Conservation (phyloP, 2,329 filamentous ascomycete genomes). For the Beauveria sp. region DNA sequence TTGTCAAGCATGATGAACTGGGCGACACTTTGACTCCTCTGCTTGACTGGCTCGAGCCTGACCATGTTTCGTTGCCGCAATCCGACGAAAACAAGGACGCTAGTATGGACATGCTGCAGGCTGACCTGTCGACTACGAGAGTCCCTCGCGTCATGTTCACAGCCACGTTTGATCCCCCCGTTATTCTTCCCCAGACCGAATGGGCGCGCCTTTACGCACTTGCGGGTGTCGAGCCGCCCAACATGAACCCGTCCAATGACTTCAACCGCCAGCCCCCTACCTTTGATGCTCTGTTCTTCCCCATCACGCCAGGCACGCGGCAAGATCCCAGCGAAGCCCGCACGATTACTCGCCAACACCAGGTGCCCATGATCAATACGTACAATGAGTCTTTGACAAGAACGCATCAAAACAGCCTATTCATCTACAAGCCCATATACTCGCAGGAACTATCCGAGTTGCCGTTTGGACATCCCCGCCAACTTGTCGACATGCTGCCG, state of each 20-base stretch:
- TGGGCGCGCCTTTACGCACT: constrained; percentile 55
- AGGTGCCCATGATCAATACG: constrained; percentile 34
- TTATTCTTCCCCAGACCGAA: constrained; percentile 59
- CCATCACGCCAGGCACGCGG: constrained; percentile 37
- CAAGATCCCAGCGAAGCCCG: constrained; percentile 52
- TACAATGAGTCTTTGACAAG: constrained; percentile 23
- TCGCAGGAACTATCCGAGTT: constrained; percentile 59
- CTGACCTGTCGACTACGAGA: constrained; percentile 37
- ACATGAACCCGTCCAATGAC: constrained; percentile 24
- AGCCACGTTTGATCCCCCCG: constrained; percentile 64
- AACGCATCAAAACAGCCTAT: constrained; percentile 52
- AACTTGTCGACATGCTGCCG: constrained; percentile 68
- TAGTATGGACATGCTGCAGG: constrained; percentile 45
- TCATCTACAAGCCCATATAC: constrained; percentile 66
- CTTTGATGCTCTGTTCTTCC: constrained; percentile 52
- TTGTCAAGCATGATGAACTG: constrained; percentile 49
- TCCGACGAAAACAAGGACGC: constrained; percentile 40
- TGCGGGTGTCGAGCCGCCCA: constrained; percentile 38
- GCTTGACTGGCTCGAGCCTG: constrained; percentile 67
- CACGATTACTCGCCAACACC: constrained; percentile 42
- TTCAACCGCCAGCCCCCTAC: constrained; percentile 31
- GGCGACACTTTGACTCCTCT: constrained; percentile 35
- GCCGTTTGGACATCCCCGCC: constrained; percentile 70
- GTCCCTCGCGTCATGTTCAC: constrained; percentile 68
- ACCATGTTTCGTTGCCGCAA: constrained; percentile 49